These are phyloP conservation scores for Coniella vitis DNA, from an alignment of 2,329 filamentous ascomycete genomes.

Conservation along the genomic window DNA sequence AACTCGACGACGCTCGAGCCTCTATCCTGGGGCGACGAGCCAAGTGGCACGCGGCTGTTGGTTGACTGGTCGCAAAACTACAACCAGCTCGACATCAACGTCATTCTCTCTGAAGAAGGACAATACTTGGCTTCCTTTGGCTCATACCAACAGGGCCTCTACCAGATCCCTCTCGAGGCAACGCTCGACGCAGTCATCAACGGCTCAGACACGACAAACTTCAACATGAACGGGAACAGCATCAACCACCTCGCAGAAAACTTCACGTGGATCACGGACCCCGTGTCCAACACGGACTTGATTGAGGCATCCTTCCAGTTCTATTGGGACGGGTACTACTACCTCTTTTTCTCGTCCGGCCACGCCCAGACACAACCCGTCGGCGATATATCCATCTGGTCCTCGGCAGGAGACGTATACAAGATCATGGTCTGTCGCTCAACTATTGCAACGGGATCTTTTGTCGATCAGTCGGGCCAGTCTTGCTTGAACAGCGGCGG, in stretches of 20 bases:
- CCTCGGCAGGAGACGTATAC: slow-evolving; percentile 50
- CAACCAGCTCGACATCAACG: slow-evolving; percentile 20
- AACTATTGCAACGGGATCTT: slow-evolving; percentile 41
- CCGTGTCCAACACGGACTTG: not conserved
- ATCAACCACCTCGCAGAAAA: slow-evolving; percentile 13
- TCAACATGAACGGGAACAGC: slow-evolving; percentile 16
- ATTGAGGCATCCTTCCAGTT: slow-evolving; percentile 50
- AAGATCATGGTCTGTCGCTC: slow-evolving; percentile 58
- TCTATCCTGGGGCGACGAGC: slow-evolving; percentile 42
- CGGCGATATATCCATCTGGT: slow-evolving; percentile 37
- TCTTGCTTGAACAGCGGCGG: slow-evolving; percentile 49
- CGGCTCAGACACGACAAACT: not conserved
- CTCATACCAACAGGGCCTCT: slow-evolving; percentile 22
- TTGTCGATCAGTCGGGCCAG: slow-evolving; percentile 47
- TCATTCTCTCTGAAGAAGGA: slow-evolving; percentile 16
- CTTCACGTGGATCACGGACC: slow-evolving; percentile 15
- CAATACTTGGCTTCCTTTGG: slow-evolving; percentile 19
- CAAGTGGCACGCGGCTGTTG: slow-evolving; percentile 40
- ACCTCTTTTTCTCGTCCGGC: slow-evolving; percentile 56
- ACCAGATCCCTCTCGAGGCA: slow-evolving; percentile 19
- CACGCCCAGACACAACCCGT: slow-evolving; percentile 42
- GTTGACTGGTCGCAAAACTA: slow-evolving; percentile 20
- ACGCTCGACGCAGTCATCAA: slow-evolving; percentile 11
- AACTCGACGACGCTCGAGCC: slow-evolving; percentile 39
- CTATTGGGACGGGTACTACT: slow-evolving; percentile 51